A percentile compares a stretch with the other conserved stretches of the same genome.
Conservation (phyloP, 2,329 filamentous ascomycete species). For the Trichoderma afroharzianum region DNA sequence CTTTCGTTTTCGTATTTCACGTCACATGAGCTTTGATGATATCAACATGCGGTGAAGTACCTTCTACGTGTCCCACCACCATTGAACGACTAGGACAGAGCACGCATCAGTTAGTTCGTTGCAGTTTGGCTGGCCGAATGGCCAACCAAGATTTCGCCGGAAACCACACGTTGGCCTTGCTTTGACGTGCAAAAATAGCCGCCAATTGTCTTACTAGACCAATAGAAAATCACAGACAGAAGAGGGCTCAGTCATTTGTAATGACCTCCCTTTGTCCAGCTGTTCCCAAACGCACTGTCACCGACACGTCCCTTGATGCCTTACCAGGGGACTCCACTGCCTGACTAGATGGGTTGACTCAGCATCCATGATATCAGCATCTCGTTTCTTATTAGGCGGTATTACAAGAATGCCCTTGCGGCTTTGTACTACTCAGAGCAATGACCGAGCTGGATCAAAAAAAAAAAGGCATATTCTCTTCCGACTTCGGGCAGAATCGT, state of each 20-base stretch:
- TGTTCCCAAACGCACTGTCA: background rate
- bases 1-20: background rate
- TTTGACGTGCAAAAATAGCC: background rate
- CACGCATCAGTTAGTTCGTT: background rate
- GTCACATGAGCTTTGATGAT: background rate
- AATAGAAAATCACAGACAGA: background rate
- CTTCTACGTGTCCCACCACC: background rate
- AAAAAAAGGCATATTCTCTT: background rate
- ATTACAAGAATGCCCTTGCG: background rate
- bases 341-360: background rate
- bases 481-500: background rate
- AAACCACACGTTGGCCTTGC: background rate
- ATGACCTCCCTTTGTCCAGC: background rate
- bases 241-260: background rate
- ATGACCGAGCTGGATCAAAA: background rate
- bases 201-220: background rate
- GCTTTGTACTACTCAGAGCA: background rate
- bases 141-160: background rate
- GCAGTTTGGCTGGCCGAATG: background rate
- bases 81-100: background rate
- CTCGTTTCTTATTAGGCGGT: background rate
- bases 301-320: constrained; percentile 7
- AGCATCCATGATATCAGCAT: background rate
- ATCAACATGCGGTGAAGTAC: background rate
- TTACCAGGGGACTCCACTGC: background rate